These are phyloP conservation scores for Pseudocohnilembus persalinus DNA, from an alignment of 169 alveolate species.

Conservation along the genomic window DNA sequence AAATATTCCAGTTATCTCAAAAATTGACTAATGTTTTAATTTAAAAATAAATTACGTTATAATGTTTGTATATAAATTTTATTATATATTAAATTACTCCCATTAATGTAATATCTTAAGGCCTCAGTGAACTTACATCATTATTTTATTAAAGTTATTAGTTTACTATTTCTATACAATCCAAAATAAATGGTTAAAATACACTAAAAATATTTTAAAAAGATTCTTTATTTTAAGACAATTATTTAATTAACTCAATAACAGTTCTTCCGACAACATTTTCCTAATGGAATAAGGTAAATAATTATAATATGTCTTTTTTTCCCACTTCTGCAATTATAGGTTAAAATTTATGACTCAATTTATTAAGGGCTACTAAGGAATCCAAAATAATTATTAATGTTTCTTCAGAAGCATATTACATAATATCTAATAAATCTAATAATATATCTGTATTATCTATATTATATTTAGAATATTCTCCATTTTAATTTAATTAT, in stretches of 20 bases:
- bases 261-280: constrained; percentile 8
- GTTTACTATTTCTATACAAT: constrained; percentile 29
- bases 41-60: neutral
- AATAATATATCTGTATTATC: constrained; percentile 8
- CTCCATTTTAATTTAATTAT: constrained; percentile 21
- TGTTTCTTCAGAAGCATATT: constrained; percentile 15
- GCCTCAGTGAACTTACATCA: constrained; percentile 26
- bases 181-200: constrained; percentile 44
- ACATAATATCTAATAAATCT: constrained; percentile 23
- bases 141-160: constrained; percentile 15
- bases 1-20: constrained; percentile 41
- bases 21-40: constrained; percentile 25
- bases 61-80: no score
- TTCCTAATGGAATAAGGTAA: constrained; percentile 39
- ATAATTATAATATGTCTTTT: constrained; percentile 29
- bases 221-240: constrained; percentile 28
- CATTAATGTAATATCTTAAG: constrained; percentile 38
- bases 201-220: constrained; percentile 20
- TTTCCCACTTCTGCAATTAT: constrained; percentile 37
- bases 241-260: constrained; percentile 31
- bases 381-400: constrained; percentile 33
- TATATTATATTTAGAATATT: constrained; percentile 9
- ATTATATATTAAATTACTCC: constrained; percentile 2
- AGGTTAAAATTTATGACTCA: constrained; percentile 19
- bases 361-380: constrained; percentile 27